A percentile compares a stretch with the other conserved stretches of the same genome.
phyloP scores from a whole-genome alignment of 768 basidiomycete species.

The Scleroderma bovista region DNA sequence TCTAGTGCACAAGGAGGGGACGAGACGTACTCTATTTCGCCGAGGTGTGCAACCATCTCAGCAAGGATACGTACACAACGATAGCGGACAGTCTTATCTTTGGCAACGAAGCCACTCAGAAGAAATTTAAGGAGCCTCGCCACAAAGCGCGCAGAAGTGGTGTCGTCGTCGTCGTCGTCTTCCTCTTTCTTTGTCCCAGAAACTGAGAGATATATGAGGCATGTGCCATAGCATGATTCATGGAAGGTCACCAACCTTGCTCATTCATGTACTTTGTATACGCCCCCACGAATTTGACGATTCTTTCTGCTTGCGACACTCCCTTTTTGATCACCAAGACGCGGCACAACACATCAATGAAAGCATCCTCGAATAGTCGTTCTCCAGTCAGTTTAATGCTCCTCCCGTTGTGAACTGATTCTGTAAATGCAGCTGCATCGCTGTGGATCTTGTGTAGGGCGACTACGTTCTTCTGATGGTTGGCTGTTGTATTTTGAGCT shows the following conservation, averaged over 20 bases:
- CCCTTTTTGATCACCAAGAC: constrained; percentile 80
- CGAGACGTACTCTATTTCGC: constrained; percentile 74
- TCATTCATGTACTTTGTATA: constrained; percentile 74
- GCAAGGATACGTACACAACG: constrained; percentile 73
- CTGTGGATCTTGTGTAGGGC: constrained; percentile 75
- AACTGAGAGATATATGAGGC: constrained; percentile 21
- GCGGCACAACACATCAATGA: constrained; percentile 54
- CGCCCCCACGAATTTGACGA: constrained; percentile 76
- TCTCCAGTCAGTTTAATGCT: constrained; percentile 66
- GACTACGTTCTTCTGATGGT: constrained; percentile 88
- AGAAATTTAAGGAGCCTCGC: constrained; percentile 64
- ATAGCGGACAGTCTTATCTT: constrained; percentile 84
- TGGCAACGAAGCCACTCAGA: constrained; percentile 72
- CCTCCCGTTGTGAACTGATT: constrained; percentile 44
- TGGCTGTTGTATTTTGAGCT: constrained; percentile 64
- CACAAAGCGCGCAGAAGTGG: constrained; percentile 63
- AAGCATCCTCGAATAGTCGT: constrained; percentile 62
- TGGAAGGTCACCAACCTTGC: constrained; percentile 47
- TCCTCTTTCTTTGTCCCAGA: constrained; percentile 30
- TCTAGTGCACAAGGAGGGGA: neutral
- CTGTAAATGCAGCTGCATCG: constrained; percentile 51
- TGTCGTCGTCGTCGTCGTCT: constrained; percentile 57
- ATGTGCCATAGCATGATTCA: neutral
- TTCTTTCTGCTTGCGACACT: constrained; percentile 61
- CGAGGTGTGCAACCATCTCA: constrained; percentile 74